Percentiles rank a stretch among this genome's conserved stretches.
phyloP scores from a whole-genome alignment of 352 stramenopile genomes.

The Chrysophaeum taylorii region DNA sequence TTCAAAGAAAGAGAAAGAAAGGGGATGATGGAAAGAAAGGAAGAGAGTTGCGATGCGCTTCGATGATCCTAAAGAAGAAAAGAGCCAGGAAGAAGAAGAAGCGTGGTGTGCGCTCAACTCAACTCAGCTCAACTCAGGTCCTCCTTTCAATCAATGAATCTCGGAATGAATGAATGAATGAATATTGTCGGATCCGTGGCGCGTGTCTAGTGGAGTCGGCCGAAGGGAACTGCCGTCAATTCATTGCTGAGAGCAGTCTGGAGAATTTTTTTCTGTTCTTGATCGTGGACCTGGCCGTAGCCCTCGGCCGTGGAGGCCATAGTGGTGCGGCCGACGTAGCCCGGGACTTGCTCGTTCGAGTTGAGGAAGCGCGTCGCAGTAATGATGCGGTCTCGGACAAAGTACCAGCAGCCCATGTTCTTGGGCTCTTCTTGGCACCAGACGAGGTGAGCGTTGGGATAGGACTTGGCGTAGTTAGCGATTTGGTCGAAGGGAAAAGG shows the following conservation, averaged over 20 bases:
- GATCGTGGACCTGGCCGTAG: constrained; percentile 79
- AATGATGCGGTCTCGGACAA: constrained; percentile 80
- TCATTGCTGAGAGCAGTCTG: constrained; percentile 51
- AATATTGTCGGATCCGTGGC: too few species aligned
- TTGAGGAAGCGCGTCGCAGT: constrained; percentile 82
- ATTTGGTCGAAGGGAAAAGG: constrained; percentile 95
- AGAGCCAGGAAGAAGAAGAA: too few species aligned
- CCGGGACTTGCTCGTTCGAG: constrained; percentile 60
- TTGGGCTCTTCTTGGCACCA: constrained; percentile 96
- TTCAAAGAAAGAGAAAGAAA: too few species aligned
- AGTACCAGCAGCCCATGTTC: constrained; percentile 94
- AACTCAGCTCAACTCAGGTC: too few species aligned
- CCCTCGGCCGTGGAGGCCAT: constrained; percentile 87
- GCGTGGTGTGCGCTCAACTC: too few species aligned
- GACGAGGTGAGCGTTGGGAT: constrained; percentile 86
- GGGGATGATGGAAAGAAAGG: too few species aligned
- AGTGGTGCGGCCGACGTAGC: constrained; percentile 82
- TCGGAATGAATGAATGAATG: too few species aligned
- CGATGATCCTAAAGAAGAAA: too few species aligned
- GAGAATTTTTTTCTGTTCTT: constrained; percentile 81
- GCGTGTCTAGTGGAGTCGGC: too few species aligned
- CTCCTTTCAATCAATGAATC: too few species aligned
- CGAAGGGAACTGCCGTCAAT: neutral
- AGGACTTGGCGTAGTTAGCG: constrained; percentile 68
- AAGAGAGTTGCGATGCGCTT: too few species aligned